phyloP scores from a whole-genome alignment of 2,329 filamentous ascomycete genomes.

The Fusarium foetens region DNA sequence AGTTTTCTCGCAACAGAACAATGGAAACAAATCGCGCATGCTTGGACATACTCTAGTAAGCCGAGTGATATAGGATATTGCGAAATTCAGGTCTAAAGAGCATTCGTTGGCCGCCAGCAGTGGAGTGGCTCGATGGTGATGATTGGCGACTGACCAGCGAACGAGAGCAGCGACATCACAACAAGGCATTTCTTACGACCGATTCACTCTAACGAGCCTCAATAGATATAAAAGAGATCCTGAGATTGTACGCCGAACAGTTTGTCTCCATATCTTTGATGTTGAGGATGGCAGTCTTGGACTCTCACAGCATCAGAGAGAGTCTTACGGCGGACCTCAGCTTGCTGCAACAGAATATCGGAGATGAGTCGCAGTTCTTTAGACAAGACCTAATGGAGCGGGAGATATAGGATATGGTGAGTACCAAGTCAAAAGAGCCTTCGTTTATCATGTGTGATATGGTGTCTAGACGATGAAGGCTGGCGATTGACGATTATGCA shows the following conservation, averaged over 20 bases:
- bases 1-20: no score
- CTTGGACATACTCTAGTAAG: no score
- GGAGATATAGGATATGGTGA: accelerated
- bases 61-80: no score
- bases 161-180: background rate
- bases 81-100: accelerated
- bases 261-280: accelerated
- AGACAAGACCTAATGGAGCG: background rate
- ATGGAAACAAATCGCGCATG: no score
- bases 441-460: background rate
- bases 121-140: background rate
- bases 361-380: background rate
- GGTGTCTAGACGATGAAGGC: background rate
- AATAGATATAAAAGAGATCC: accelerated
- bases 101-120: background rate
- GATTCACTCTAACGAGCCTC: accelerated
- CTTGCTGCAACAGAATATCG: background rate
- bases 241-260: accelerated
- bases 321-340: background rate
- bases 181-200: accelerated
- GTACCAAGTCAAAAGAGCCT: no score
- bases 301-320: accelerated
- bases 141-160: background rate
- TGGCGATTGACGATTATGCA: background rate
- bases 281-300: background rate